phyloP scores from a whole-genome alignment of 768 basidiomycete species.

The Podaxis sp. region DNA sequence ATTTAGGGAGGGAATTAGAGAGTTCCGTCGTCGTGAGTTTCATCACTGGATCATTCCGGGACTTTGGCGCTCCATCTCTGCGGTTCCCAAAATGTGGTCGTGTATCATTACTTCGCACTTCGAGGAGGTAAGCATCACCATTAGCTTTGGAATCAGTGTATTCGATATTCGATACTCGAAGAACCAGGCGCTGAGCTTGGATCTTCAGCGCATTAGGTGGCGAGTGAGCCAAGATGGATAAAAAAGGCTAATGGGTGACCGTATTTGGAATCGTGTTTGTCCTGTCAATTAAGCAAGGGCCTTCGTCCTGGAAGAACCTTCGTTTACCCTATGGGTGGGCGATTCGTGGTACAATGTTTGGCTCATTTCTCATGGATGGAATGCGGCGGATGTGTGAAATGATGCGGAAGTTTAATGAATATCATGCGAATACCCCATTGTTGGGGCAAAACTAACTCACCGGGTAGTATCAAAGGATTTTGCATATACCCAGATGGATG shows the following conservation, averaged over 20 bases:
- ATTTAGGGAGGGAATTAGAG: conserved; percentile 7
- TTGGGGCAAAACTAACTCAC: neutral
- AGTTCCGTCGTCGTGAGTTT: neutral
- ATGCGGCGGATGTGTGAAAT: neutral
- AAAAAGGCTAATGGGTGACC: conserved; percentile 13
- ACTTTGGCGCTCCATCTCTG: conserved; percentile 1
- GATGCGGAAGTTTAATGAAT: conserved; percentile 6
- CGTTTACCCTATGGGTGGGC: neutral
- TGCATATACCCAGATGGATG: neutral
- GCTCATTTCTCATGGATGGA: neutral
- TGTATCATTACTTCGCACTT: neutral
- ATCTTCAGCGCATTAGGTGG: neutral
- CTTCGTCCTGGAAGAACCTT: conserved; percentile 5
- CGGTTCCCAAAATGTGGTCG: neutral
- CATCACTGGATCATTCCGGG: conserved; percentile 14
- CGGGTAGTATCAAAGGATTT: conserved; percentile 6
- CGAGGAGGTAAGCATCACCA: neutral
- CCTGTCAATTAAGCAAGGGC: conserved; percentile 2
- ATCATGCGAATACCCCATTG: neutral
- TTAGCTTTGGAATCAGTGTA: neutral
- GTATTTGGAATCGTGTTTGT: conserved; percentile 10
- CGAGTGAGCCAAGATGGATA: neutral
- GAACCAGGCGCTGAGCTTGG: neutral
- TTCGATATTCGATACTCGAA: neutral
- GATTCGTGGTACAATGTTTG: neutral